phyloP scores from a whole-genome alignment of 106 monocot genomes.

The Amphibolis antarctica region DNA sequence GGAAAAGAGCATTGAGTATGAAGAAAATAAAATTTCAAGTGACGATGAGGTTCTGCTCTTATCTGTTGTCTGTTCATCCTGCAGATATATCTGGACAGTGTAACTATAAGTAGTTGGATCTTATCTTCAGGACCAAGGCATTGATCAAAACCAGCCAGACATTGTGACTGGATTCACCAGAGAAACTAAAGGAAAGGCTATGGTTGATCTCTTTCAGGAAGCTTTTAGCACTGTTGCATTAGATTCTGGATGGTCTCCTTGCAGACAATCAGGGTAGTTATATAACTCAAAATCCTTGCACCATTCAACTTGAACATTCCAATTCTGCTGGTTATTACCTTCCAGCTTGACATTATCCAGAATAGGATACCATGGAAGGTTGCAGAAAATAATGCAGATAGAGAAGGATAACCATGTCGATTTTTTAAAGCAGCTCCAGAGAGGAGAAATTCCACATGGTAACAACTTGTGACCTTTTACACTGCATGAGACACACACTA shows the following conservation, averaged over 20 bases:
- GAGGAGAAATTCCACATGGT: slow-evolving; percentile 18
- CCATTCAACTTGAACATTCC: background rate
- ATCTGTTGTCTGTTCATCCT: background rate
- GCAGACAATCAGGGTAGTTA: slow-evolving; percentile 26
- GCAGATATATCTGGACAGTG: background rate
- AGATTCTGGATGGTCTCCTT: slow-evolving; percentile 7
- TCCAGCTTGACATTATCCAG: slow-evolving; percentile 12
- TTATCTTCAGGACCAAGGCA: slow-evolving; percentile 27
- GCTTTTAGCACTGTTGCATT: slow-evolving; percentile 30
- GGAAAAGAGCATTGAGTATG: slow-evolving; percentile 40
- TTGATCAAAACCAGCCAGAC: slow-evolving; percentile 16
- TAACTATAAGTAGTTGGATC: background rate
- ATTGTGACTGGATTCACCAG: slow-evolving; percentile 22
- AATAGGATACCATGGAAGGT: slow-evolving; percentile 47
- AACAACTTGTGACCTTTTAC: slow-evolving; percentile 4
- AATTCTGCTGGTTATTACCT: background rate
- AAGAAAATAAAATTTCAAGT: slow-evolving; percentile 32
- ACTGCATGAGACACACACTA: too few relatives aligned
- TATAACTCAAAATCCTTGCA: background rate
- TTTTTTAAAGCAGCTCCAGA: slow-evolving; percentile 37
- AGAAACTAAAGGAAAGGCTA: slow-evolving; percentile 36
- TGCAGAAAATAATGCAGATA: slow-evolving; percentile 58
- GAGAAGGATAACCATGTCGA: slow-evolving; percentile 57
- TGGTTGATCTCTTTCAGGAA: slow-evolving; percentile 82
- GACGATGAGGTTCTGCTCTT: slow-evolving; percentile 49